Evolutionary conservation across 225 moss, liverwort and hornwort genomes (phyloP).

Genomic region (Polytrichum commune): DNA sequence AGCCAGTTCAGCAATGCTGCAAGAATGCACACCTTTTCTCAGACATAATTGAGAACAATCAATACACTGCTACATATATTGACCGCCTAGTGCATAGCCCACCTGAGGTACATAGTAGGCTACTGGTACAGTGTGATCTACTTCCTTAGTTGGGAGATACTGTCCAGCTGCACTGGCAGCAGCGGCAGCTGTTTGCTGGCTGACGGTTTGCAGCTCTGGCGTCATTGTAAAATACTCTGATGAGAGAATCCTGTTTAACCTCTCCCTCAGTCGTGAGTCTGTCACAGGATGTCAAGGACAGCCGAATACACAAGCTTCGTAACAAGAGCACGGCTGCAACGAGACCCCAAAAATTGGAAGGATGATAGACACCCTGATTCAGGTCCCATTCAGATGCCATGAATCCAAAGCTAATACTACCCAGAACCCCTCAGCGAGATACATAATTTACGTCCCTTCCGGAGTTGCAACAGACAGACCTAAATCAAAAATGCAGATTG

Average conservation of each 20-base stretch:
- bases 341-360: too few relatives aligned
- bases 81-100: constrained; percentile 8
- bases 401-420: too few relatives aligned
- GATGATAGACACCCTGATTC: too few relatives aligned
- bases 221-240: constrained; percentile 93
- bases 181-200: constrained; percentile 91
- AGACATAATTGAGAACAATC: too few relatives aligned
- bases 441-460: too few relatives aligned
- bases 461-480: neutral
- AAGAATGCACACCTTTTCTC: too few relatives aligned
- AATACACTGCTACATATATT: neutral
- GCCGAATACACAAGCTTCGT: neutral
- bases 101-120: constrained; percentile 50
- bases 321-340: too few relatives aligned
- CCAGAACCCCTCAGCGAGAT: too few relatives aligned
- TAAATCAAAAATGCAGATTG: neutral
- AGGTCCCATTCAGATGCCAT: too few relatives aligned
- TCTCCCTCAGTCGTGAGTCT: constrained; percentile 78
- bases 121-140: constrained; percentile 33
- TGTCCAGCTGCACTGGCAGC: constrained; percentile 89
- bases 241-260: constrained; percentile 77
- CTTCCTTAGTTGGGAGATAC: constrained; percentile 59
- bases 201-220: constrained; percentile 85
- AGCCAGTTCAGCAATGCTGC: too few relatives aligned
- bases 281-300: constrained; percentile 46